Conservation (phyloP, 1,139 yeast genomes). For the Scheffersomyces titani region DNA sequence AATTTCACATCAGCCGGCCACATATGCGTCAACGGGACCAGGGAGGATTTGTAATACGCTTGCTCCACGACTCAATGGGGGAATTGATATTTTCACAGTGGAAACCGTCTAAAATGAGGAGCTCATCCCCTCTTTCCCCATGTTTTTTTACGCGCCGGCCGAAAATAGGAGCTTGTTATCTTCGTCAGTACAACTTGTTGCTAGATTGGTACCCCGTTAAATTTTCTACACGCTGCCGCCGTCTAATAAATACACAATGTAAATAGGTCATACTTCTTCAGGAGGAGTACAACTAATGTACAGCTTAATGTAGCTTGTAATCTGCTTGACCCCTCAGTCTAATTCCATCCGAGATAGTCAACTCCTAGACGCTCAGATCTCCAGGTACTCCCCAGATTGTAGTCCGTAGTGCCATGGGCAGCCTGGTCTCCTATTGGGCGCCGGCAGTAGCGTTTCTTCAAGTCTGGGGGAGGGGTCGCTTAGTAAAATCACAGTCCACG, state of each 20-base stretch:
- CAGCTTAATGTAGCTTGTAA: background rate
- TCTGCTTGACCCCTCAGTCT: background rate
- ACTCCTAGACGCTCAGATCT: background rate
- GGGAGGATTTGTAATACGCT: background rate
- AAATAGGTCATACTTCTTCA: background rate
- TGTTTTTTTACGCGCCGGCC: background rate
- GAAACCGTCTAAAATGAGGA: background rate
- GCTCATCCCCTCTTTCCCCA: slow-evolving; percentile 1
- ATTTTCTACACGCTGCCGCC: background rate
- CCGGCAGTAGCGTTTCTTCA: background rate
- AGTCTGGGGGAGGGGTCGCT: background rate
- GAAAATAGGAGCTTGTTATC: background rate
- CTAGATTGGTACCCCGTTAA: background rate
- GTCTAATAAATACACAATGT: background rate
- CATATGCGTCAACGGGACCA: background rate
- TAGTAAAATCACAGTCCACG: background rate
- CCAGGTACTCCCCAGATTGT: background rate
- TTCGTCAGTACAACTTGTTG: background rate
- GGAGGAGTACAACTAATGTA: background rate
- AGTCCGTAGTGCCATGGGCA: background rate
- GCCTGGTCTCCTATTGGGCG: background rate
- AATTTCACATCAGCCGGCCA: background rate
- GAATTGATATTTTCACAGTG: background rate
- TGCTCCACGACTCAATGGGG: background rate
- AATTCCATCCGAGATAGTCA: background rate